Base-by-base conservation (phyloP, 768 basidiomycete genomes). In the Tulasnella sp. region DNA sequence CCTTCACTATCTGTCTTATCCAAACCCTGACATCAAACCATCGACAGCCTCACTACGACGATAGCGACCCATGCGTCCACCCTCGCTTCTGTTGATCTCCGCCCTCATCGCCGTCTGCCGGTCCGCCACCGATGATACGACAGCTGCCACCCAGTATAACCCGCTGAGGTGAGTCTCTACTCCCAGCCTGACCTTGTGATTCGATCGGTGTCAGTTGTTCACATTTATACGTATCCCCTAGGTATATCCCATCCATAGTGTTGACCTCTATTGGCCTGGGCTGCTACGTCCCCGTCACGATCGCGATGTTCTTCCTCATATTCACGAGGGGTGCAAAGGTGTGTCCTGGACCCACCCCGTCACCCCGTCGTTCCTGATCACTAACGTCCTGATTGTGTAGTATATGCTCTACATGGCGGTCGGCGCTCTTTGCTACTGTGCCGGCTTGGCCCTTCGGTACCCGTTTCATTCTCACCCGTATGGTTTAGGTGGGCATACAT, bases 401-500 rank as follows among this genome's bases (percentile, higher is more conserved):
- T 84, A 75, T 70, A 85, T 85, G 83, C 65, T 81, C 29, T 68
- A 74, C 17, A 80, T 85, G 78, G 73, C 77, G 4, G 76, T 85
- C 59, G 84, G 84, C 15, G 74, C 72, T 24, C 81, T 77, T 67
- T 76, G 81, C 78, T 56, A 49, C 79, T 71, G 30, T 29, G 15
- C 48, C 10, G 84, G 85, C 9, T 70, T 86, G 43, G 77, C 72
- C 2, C 72, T 73, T 45, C 79, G 85, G 2, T 82, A 82, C 55
- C 79, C 74, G 24, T 67, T 84, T 55, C 80, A 81, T 66, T 61
- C 65, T 1, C 65, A 80, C 61, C 82, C 82, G 0, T 77, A 83
- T 60, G 78, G 75, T 23, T 72, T 73, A 58, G 74, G 2, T 32
- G 21, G 19, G 45, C 7, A 4, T 51, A 15, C 7, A 15, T 15